Evolutionary conservation across 2,329 filamentous ascomycete species (phyloP), one percentile per base, ranked within the genome.

Genomic region (Fusarium drepaniforme): DNA sequence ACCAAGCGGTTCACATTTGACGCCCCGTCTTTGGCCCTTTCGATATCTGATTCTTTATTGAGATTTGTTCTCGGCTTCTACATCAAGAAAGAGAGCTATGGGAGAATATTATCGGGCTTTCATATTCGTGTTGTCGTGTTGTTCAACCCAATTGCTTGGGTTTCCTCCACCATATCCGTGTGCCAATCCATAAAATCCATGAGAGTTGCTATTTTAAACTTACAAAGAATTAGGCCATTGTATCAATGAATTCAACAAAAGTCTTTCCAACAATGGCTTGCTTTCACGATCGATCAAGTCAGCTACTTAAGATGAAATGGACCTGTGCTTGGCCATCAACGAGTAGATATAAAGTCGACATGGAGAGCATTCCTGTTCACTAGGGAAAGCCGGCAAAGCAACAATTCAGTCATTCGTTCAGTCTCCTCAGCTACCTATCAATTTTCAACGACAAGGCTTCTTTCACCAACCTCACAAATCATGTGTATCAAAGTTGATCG

Each of bases 401-500:
- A 37, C 33, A 15, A 16, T 30, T 37, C 60, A 30, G 18, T 30
- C 42, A 46, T 13, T 58, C 33, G 15, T 49, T 42, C 5, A 16
- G 8, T 49, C 8, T 13, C 4, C 28, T 6, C 16, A 61, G 12
- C 38, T 21, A 38, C 23, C 53, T 13, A 58, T 44, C n/a, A 1
- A 25, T 49, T 23, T 44, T 18, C 15, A 61, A 33, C 9, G 33
- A 3, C 30, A 53, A 9, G 8, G 9, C 8, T 37, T n/a, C 15
- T 16, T 35, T 12, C 18, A 30, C 7, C 28, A 37, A 4, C 59
- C 9, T 16, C 46, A 15, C 13, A 51, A 60, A 76, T 15, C 28
- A 77, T 76, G 72, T 77, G 75, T 44, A 77, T 73, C 49, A 65
- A 49, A 37, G 15, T 73, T 21, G 64, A 25, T 21, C 61, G 65